Percentiles rank a stretch among this genome's conserved stretches.
Evolutionary conservation across 306 rosid genomes (phyloP).

Genomic region (Heteromeles arbutifolia): DNA sequence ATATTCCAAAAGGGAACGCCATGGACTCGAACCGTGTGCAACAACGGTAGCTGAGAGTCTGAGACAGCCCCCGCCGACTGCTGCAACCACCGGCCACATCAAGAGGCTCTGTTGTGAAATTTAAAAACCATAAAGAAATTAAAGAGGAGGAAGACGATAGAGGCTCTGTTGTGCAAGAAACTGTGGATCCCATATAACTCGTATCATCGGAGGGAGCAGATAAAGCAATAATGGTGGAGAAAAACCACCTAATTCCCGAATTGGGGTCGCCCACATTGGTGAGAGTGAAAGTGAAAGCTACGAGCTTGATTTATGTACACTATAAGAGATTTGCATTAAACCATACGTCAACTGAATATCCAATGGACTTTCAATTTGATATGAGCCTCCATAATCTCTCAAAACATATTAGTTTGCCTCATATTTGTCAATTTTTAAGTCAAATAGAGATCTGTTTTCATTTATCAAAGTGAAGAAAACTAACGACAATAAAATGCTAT

Average conservation of each 20-base stretch:
- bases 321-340: no score
- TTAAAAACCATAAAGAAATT: no score
- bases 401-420: not conserved
- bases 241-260: constrained; percentile 54
- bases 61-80: no score
- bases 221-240: constrained; percentile 33
- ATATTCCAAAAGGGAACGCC: no score
- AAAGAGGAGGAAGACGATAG: constrained; percentile 36
- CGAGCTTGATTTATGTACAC: constrained; percentile 38
- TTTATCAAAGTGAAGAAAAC: not conserved
- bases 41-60: no score
- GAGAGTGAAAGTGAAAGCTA: constrained; percentile 72
- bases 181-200: constrained; percentile 60
- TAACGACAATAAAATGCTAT: not conserved
- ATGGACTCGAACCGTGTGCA: no score
- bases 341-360: not conserved
- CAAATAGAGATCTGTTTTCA: not conserved
- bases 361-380: not conserved
- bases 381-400: not conserved
- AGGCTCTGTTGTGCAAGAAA: constrained; percentile 71
- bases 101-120: no score
- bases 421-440: not conserved
- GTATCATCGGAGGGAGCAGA: not conserved
- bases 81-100: no score
- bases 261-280: constrained; percentile 61